Percentiles rank a stretch among this genome's conserved stretches.
phyloP scores from a whole-genome alignment of 176 grass and related monocot species.

The Eragrostis nindensis region DNA sequence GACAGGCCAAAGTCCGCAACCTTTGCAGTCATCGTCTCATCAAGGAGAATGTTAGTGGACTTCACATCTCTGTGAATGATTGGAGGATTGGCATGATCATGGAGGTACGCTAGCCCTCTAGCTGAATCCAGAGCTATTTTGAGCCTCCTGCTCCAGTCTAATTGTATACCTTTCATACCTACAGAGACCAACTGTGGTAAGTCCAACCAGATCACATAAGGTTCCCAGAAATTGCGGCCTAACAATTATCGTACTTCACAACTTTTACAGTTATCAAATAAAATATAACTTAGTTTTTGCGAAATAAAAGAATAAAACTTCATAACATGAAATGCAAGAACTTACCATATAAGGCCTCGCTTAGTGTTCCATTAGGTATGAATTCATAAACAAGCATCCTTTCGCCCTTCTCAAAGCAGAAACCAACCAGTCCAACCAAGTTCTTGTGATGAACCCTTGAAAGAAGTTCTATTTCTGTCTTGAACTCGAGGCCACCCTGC shows the following conservation, averaged over 20 bases:
- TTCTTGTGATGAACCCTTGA: slow-evolving; percentile 93
- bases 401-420: slow-evolving; percentile 90
- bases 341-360: slow-evolving; percentile 71
- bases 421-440: slow-evolving; percentile 79
- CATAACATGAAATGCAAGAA: not conserved
- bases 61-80: slow-evolving; percentile 97
- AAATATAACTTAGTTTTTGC: not conserved
- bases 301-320: too few species aligned
- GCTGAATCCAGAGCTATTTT: slow-evolving; percentile 80
- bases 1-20: slow-evolving; percentile 93
- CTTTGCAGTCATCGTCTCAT: slow-evolving; percentile 75
- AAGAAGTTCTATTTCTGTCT: slow-evolving; percentile 93
- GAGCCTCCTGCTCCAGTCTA: slow-evolving; percentile 80
- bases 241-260: not conserved
- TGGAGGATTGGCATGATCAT: slow-evolving; percentile 91
- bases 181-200: slow-evolving; percentile 20
- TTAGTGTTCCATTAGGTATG: slow-evolving; percentile 72
- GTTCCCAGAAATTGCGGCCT: not conserved
- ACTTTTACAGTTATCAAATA: not conserved
- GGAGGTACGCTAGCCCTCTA: slow-evolving; percentile 86
- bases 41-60: slow-evolving; percentile 86
- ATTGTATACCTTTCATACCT: slow-evolving; percentile 76
- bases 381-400: slow-evolving; percentile 89
- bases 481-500: slow-evolving; percentile 90
- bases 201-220: not conserved